A percentile compares a stretch with the other conserved stretches of the same genome.
phyloP scores from a whole-genome alignment of 1,284 basidiomycete species.

The Pisolithus thermaeus region DNA sequence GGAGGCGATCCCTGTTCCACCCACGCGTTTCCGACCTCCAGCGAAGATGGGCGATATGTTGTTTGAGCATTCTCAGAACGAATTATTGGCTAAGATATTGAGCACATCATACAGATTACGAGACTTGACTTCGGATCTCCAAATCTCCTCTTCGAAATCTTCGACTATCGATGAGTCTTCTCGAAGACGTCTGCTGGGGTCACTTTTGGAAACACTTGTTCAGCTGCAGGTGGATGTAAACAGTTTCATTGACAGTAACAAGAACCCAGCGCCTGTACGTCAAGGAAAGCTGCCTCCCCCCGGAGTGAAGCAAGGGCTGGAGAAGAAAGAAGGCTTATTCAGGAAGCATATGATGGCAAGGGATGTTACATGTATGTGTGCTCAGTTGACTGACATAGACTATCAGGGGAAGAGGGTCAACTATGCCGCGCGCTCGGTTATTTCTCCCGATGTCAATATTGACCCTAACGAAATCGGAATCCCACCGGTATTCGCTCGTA shows the following conservation, averaged over 20 bases:
- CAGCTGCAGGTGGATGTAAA: slow-evolving; percentile 95
- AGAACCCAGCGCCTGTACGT: slow-evolving; percentile 83
- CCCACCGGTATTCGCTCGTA: slow-evolving; percentile 95
- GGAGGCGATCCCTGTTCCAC: slow-evolving; percentile 87
- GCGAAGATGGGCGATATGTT: slow-evolving; percentile 88
- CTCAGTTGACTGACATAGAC: slow-evolving; percentile 6
- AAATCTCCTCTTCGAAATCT: slow-evolving; percentile 55
- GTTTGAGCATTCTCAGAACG: slow-evolving; percentile 97
- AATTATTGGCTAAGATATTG: slow-evolving; percentile 83
- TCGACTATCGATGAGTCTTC: slow-evolving; percentile 49
- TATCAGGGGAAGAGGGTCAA: slow-evolving; percentile 96
- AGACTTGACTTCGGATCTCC: slow-evolving; percentile 70
- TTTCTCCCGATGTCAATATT: slow-evolving; percentile 99
- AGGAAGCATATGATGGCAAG: slow-evolving; percentile 98
- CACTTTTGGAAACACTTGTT: slow-evolving; percentile 78
- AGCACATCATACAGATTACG: slow-evolving; percentile 78
- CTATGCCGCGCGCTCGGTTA: slow-evolving; percentile 98
- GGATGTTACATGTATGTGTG: slow-evolving; percentile 1
- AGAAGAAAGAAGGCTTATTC: slow-evolving; percentile 99
- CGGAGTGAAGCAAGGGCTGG: slow-evolving; percentile 94
- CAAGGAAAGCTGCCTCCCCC: slow-evolving; percentile 91
- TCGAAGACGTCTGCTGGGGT: slow-evolving; percentile 59
- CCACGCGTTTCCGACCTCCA: slow-evolving; percentile 94
- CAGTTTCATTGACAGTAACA: slow-evolving; percentile 95
- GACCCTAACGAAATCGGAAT: slow-evolving; percentile 99